Evolutionary conservation across 139 green algal species (phyloP).

Genomic region (Limnomonas spitsbergensis): DNA sequence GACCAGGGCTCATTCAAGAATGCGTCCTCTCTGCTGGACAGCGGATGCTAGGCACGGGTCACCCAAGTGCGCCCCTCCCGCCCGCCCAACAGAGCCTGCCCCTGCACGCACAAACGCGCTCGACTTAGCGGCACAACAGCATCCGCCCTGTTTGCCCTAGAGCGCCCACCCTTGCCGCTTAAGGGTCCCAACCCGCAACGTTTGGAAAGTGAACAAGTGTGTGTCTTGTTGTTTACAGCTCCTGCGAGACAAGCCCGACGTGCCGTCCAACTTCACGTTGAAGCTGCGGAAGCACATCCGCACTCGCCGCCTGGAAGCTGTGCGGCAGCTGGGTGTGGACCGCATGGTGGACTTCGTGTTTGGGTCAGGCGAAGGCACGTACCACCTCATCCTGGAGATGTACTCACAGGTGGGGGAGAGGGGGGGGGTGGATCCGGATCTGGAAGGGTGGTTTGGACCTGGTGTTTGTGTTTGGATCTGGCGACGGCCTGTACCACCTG

Average conservation of each 20-base stretch:
- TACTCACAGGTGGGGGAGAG: conserved; percentile 70
- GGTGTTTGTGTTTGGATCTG: conserved; percentile 86
- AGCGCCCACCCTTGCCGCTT: no score
- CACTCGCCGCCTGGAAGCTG: conserved; percentile 76
- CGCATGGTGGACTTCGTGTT: conserved; percentile 93
- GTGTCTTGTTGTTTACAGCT: conserved; percentile 48
- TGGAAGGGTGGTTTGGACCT: conserved; percentile 69
- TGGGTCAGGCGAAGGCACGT: conserved; percentile 67
- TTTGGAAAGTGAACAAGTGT: no score
- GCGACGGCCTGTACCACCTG: conserved; percentile 78
- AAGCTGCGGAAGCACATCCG: conserved; percentile 97
- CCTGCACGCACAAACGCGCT: no score
- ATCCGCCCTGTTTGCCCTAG: no score
- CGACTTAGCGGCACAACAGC: no score
- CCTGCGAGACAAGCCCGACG: conserved; percentile 65
- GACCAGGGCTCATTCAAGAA: no score
- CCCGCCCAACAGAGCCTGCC: no score
- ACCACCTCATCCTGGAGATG: conserved; percentile 95
- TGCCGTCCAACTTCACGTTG: conserved; percentile 88
- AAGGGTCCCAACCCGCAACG: no score
- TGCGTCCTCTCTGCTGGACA: no score
- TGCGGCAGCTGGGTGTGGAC: conserved; percentile 92
- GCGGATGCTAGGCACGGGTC: no score
- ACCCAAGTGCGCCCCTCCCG: no score
- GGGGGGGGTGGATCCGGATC: background rate